Conservation (phyloP, 345 rosid species). For the Lepidium didymum region DNA sequence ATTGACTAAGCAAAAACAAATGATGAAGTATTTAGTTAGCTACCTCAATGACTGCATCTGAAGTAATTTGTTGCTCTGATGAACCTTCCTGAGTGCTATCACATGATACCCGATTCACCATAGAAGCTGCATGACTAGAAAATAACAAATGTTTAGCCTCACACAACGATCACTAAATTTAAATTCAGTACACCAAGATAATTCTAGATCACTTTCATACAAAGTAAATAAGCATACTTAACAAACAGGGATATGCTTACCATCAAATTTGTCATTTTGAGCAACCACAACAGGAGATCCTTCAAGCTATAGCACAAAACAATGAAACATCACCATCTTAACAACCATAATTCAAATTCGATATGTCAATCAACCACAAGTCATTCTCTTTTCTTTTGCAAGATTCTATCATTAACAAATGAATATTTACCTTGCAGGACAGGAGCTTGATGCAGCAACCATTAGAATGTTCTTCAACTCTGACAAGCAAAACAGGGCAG, state of each 20-base stretch:
- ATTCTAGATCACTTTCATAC: background rate
- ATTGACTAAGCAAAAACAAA: background rate
- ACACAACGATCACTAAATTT: background rate
- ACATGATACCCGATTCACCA: conserved; percentile 80
- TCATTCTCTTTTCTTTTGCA: background rate
- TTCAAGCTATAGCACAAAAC: conserved; percentile 59
- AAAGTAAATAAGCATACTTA: background rate
- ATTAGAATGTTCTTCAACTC: conserved; percentile 79
- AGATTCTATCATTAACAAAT: background rate
- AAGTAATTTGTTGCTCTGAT: conserved; percentile 52
- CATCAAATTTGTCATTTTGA: conserved; percentile 91
- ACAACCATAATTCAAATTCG: background rate
- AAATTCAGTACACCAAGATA: background rate
- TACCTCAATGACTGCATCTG: conserved; percentile 90
- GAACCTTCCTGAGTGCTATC: conserved; percentile 35
- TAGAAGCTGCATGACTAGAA: conserved; percentile 69
- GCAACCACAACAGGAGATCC: conserved; percentile 86
- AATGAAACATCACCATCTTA: conserved; percentile 15
- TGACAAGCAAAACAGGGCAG: conserved; percentile 88
- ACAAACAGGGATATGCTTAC: conserved; percentile 36
- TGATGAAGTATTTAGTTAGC: background rate
- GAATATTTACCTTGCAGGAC: conserved; percentile 65
- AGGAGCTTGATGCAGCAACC: conserved; percentile 91
- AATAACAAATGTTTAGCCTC: conserved; percentile 18
- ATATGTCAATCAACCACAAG: background rate